Evolutionary conservation across 2,329 filamentous ascomycete species (phyloP), one percentile per base, ranked within the genome.

Genomic region (Ophioceras dolichostomum): DNA sequence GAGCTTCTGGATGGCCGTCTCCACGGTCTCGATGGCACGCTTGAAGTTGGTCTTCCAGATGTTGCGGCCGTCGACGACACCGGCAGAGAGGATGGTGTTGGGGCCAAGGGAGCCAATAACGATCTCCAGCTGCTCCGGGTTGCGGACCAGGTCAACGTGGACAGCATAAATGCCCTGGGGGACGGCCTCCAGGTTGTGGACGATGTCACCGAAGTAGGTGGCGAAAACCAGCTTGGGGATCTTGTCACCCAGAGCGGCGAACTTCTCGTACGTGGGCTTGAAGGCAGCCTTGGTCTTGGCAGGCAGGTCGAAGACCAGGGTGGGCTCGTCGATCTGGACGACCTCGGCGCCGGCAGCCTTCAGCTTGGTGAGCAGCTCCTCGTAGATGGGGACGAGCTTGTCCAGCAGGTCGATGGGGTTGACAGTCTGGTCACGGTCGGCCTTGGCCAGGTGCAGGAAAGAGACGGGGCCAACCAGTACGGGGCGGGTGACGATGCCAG

Each of bases 21-120:
- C 86, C 44, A 91, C 82, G 47, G 70, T 76, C 72, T 91, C 88
- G 48, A 98, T 93, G 56, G 91, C 87, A 54, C 77, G 78, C 77
- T 94, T 83, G 70, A 95, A 83, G 80, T 96, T 94, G 68, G 87
- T 95, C 84, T 98, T 98, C 91, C 91, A 98, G 74, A 98, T 96
- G 77, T 98, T 98, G 57, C 91, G 87, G 55, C 91, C 91, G 55
- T 98, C 88, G 49, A 98, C 91, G 52, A 98, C 83, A 85, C 91
- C 91, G 47, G 79, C 83, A 49, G 91, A 98, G 49, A 98, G 80
- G 51, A 87, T 65, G 60, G 94, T 93, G 62, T 87, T 86, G 60
- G 85, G 66, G 60, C 86, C 87, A 47, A 98, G 78, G 55, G 87
- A 80, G 56, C 69, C 72, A 51, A 86, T 63, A 54, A 98, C 86